Base-by-base conservation (phyloP, 2,329 filamentous ascomycete species). In the Cryoendolithus antarcticus region DNA sequence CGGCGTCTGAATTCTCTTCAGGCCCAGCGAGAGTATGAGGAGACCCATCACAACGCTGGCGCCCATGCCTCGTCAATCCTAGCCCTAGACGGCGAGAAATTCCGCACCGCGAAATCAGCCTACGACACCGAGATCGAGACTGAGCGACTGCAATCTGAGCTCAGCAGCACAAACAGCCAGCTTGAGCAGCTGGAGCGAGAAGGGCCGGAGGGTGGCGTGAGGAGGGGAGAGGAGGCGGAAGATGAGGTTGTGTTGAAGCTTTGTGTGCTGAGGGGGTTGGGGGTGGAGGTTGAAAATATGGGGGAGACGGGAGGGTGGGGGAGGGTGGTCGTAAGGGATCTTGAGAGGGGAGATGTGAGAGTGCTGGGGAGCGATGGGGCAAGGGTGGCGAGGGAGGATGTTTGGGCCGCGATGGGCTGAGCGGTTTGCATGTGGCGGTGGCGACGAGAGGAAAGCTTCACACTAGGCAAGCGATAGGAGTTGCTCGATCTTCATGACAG, bases 51-150 rank as follows among this genome's bases (percentile, higher is more conserved):
- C 66, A 84, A 86, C 47, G 75, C 83, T 0, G 72, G 80, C 4
- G 77, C 76, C 43, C 89, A 96, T 64, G 86, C 88, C 4, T 78
- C 77, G 29, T 77, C 84, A 56, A 94, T 96, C 46, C 72, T 91
- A 12, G 75, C 81, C 31, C 78, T 95, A 44, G 89, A 96, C 62
- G 93, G 86, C 1, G 79, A 88, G 51, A 95, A 95, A 58, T 96
- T 96, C 64, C 80, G 86, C 50, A 80, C 86, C 41, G 89, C 89
- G n/a, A 96, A 96, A 63, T 77, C 83, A 10, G 86, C 84, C 0
- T 81, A 76, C 1, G 89, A 96, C 58, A 69, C 91, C 5, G 88
- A 95, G 66, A 86, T 89, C 56, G 91, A 98, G 64, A 82, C 83
- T n/a, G 89, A 96, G 67, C 73, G 89, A n/a, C 67, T 96, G 34